Evolutionary conservation across 768 basidiomycete genomes (phyloP), one percentile per base, ranked within the genome.

Genomic region (Leccinum rimulosum): DNA sequence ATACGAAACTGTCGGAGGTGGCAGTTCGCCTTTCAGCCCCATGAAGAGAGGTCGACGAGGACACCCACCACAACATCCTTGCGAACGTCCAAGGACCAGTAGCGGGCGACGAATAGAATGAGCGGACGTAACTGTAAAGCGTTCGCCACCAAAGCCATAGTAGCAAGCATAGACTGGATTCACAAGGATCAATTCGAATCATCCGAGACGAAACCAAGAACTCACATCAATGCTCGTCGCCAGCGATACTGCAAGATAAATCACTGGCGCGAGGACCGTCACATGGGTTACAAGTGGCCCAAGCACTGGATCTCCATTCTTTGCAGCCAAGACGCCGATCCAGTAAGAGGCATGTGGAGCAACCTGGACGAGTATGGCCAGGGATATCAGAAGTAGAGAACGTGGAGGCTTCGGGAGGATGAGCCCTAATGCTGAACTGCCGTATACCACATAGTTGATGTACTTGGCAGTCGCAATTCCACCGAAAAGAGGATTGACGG

Each of bases 401-500:
- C 52, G 69, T 31, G 70, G 28, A n/a, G 77, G 58, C 57, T 55
- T 68, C 19, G 75, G 67, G 31, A 74, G 56, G 27, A 73, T 61
- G 28, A 78, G 62, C 19, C 68, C 72, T 17, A 78, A 70, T 1
- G 66, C 68, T 25, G 79, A 71, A 56, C 69, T 72, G 47, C 77
- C 73, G 27, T 77, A 67, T 11, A 78, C 65, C 38, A 78, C 59
- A 57, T 77, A 75, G 50, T 70, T 67, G 8, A 91, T 73, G 38
- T 84, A 75, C 55, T 78, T 75, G 0, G 74, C 75, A 1, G 86
- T 83, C 0, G 87, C 82, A 7, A 78, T 77, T 12, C 80, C 75
- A 50, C 85, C 89, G 69, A 91, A 92, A 3, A 91, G 74, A 15
- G 91, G 91, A 56, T 79, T 72, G n/a, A 93, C 67, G 9, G 83